phyloP scores from a whole-genome alignment of 345 rosid genomes.

The Boechera stricta region DNA sequence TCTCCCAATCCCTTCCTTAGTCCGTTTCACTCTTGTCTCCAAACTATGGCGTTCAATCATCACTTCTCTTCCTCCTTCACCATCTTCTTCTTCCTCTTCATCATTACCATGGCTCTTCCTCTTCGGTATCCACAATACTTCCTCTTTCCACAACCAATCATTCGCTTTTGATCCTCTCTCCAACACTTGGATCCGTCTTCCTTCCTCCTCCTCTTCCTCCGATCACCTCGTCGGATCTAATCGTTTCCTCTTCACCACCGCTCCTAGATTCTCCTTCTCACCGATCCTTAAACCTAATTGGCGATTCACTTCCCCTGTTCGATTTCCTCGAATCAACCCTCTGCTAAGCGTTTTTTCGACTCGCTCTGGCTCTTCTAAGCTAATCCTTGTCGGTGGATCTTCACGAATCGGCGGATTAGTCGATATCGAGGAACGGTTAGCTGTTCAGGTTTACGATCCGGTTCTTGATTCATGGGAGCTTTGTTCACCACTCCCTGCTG shows the following conservation, averaged over 20 bases:
- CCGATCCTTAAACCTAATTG: constrained; percentile 58
- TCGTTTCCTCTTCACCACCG: constrained; percentile 76
- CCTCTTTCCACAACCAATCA: constrained; percentile 74
- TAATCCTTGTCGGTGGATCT: constrained; percentile 76
- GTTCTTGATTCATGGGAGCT: constrained; percentile 66
- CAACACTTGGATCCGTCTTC: constrained; percentile 71
- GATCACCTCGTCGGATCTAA: constrained; percentile 53
- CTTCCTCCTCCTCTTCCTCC: constrained; percentile 47
- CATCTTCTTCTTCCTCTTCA: constrained; percentile 18
- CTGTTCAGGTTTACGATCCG: constrained; percentile 77
- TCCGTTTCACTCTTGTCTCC: constrained; percentile 81
- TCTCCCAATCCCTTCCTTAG: constrained; percentile 76
- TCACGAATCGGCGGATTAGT: constrained; percentile 50
- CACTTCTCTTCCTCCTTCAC: constrained; percentile 43
- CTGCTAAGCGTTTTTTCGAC: constrained; percentile 59
- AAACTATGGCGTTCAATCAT: constrained; percentile 66
- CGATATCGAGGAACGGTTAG: constrained; percentile 73
- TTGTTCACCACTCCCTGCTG: constrained; percentile 75
- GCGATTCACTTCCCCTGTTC: constrained; percentile 62
- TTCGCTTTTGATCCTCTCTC: constrained; percentile 86
- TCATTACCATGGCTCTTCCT: constrained; percentile 84
- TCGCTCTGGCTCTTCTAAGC: constrained; percentile 37
- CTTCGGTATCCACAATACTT: constrained; percentile 86
- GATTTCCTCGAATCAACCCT: constrained; percentile 64
- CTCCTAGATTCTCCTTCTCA: constrained; percentile 67